A percentile compares a stretch with the other conserved stretches of the same genome.
Evolutionary conservation across 2,329 filamentous ascomycete genomes (phyloP).

Genomic region (Sarocladium brachiariae): DNA sequence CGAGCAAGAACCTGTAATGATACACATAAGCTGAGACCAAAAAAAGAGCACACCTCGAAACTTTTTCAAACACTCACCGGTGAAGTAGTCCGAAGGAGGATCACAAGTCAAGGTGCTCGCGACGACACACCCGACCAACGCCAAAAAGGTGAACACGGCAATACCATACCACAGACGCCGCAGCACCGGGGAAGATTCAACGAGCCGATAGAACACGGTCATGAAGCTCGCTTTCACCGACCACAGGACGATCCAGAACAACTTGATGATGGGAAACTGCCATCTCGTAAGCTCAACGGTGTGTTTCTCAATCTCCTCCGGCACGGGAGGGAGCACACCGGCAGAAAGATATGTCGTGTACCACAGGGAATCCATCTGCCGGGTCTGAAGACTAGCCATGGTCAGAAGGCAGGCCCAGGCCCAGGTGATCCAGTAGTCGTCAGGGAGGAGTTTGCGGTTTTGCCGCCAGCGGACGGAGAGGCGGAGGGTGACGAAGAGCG

Average conservation of each 20-base stretch:
- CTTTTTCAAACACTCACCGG: too few relatives aligned
- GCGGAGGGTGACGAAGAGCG: slow-evolving; percentile 20
- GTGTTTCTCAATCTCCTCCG: background rate
- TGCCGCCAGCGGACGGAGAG: slow-evolving; percentile 20
- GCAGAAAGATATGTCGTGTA: slow-evolving; percentile 14
- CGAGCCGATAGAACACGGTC: slow-evolving; percentile 16
- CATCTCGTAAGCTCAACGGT: slow-evolving; percentile 12
- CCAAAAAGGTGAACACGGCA: slow-evolving; percentile 13
- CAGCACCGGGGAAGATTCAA: slow-evolving; percentile 13
- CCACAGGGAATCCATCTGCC: slow-evolving; percentile 15
- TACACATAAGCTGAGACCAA: too few relatives aligned
- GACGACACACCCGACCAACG: slow-evolving; percentile 16
- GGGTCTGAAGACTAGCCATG: slow-evolving; percentile 16
- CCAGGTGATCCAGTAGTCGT: slow-evolving; percentile 25
- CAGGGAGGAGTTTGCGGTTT: slow-evolving; percentile 15
- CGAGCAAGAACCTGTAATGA: slow-evolving; percentile 15
- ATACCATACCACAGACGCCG: slow-evolving; percentile 16
- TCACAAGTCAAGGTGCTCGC: slow-evolving; percentile 14
- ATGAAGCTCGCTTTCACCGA: slow-evolving; percentile 20
- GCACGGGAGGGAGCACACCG: slow-evolving; percentile 10
- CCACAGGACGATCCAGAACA: slow-evolving; percentile 19
- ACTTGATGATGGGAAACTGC: slow-evolving; percentile 18
- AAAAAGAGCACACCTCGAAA: too few relatives aligned
- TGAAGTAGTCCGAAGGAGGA: slow-evolving; percentile 13
- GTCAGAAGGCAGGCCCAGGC: slow-evolving; percentile 20